These are phyloP conservation scores for Petunia axillaris DNA, from an alignment of 257 asterid genomes.

Conservation along the genomic window DNA sequence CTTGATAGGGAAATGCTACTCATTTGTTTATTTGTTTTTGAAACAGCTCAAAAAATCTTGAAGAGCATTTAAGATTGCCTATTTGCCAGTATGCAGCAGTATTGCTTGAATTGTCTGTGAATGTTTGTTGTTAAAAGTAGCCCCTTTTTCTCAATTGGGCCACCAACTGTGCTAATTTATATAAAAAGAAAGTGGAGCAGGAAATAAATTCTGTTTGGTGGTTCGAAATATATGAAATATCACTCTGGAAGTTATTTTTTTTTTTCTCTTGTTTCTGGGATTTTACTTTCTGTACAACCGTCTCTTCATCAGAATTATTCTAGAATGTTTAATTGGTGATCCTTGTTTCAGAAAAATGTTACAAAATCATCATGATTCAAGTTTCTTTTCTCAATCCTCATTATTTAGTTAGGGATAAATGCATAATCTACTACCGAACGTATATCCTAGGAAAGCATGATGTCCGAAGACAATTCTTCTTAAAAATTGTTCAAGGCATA, in stretches of 20 bases:
- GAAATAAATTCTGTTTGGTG: conserved; percentile 1
- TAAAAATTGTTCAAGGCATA: background rate
- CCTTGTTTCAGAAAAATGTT: conserved; percentile 1
- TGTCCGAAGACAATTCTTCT: background rate
- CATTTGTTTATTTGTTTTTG: no score
- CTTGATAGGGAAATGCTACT: no score
- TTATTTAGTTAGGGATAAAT: background rate
- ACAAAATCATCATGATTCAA: background rate
- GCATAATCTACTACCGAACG: background rate
- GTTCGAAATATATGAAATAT: conserved; percentile 18
- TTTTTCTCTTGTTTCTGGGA: conserved; percentile 1
- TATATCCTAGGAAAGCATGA: background rate
- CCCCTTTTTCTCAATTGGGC: no score
- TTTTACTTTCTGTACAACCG: background rate
- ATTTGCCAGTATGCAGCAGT: no score
- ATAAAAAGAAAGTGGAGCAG: background rate
- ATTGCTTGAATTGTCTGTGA: no score
- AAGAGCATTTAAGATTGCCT: no score
- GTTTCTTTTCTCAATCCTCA: background rate
- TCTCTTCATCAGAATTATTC: background rate
- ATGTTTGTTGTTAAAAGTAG: no score
- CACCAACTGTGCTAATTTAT: no score
- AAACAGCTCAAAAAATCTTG: no score
- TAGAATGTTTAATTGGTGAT: background rate
- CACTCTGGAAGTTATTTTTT: background rate